Evolutionary conservation across 1,139 yeast genomes (phyloP).

Genomic region (Kodamaea plutei): DNA sequence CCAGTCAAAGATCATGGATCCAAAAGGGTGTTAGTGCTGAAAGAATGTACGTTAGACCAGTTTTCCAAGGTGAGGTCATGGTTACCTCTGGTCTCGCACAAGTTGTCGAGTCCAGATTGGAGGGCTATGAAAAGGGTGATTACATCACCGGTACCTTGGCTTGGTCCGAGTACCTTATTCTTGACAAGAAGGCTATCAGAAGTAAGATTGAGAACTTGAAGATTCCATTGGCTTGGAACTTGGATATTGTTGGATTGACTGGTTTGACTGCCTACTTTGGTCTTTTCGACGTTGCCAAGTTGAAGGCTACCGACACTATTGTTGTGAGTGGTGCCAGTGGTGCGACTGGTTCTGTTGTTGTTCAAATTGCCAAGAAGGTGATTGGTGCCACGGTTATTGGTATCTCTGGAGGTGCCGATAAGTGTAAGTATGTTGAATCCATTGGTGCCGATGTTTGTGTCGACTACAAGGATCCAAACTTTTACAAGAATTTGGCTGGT

Average conservation of each 20-base stretch:
- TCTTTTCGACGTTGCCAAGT: slow-evolving; percentile 21
- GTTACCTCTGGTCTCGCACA: slow-evolving; percentile 39
- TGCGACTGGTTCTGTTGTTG: slow-evolving; percentile 30
- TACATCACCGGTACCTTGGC: slow-evolving; percentile 10
- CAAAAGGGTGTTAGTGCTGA: slow-evolving; percentile 36
- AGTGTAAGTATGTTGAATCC: slow-evolving; percentile 26
- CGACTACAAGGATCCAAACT: slow-evolving; percentile 18
- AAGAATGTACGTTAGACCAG: slow-evolving; percentile 46
- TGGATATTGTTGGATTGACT: slow-evolving; percentile 39
- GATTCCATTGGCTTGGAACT: slow-evolving; percentile 27
- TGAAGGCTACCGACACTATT: slow-evolving; percentile 23
- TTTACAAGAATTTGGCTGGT: slow-evolving; percentile 10
- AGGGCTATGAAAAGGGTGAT: slow-evolving; percentile 10
- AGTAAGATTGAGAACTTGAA: slow-evolving; percentile 9
- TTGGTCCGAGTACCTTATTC: slow-evolving; percentile 14
- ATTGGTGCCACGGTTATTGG: slow-evolving; percentile 29
- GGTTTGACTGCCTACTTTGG: slow-evolving; percentile 32
- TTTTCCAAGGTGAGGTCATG: slow-evolving; percentile 45
- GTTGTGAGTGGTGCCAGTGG: slow-evolving; percentile 32
- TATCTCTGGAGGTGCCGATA: slow-evolving; percentile 27
- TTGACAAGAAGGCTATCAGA: slow-evolving; percentile 7
- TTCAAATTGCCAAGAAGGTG: slow-evolving; percentile 28
- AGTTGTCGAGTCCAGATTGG: slow-evolving; percentile 10
- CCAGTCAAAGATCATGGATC: slow-evolving; percentile 65
- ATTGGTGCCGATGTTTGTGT: slow-evolving; percentile 29